Evolutionary conservation across 257 asterid species (phyloP).

Genomic region (Penstemon davidsonii): DNA sequence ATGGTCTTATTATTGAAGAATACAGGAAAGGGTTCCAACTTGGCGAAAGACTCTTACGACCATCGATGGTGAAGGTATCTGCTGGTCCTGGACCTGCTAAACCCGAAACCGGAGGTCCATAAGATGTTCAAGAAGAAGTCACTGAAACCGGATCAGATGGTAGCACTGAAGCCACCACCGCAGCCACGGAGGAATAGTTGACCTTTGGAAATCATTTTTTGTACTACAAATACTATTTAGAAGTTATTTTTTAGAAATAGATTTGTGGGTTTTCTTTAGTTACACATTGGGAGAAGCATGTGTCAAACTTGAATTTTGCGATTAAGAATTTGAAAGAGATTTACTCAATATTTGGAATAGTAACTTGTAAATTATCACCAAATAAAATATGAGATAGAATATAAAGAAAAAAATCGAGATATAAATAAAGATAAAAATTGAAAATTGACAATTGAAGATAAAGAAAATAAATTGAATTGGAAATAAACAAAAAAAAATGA

Average conservation of each 20-base stretch:
- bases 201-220: constrained; percentile 35
- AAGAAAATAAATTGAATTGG: too few species aligned
- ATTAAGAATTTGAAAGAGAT: too few species aligned
- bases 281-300: not conserved
- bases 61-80: constrained; percentile 92
- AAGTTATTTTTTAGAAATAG: constrained; percentile 12
- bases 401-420: too few species aligned
- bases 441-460: too few species aligned
- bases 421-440: too few species aligned
- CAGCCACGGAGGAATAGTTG: constrained; percentile 35
- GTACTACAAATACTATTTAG: constrained; percentile 19
- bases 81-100: constrained; percentile 85
- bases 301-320: too few species aligned
- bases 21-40: constrained; percentile 76
- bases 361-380: too few species aligned
- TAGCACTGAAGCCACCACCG: constrained; percentile 34
- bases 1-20: constrained; percentile 66
- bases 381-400: too few species aligned
- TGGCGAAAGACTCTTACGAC: constrained; percentile 79
- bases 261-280: constrained; percentile 18
- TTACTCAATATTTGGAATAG: too few species aligned
- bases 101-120: constrained; percentile 36
- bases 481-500: too few species aligned
- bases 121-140: constrained; percentile 38
- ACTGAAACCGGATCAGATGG: constrained; percentile 35